Base-by-base conservation (phyloP, 345 rosid species). In the Hibiscus syriacus region DNA sequence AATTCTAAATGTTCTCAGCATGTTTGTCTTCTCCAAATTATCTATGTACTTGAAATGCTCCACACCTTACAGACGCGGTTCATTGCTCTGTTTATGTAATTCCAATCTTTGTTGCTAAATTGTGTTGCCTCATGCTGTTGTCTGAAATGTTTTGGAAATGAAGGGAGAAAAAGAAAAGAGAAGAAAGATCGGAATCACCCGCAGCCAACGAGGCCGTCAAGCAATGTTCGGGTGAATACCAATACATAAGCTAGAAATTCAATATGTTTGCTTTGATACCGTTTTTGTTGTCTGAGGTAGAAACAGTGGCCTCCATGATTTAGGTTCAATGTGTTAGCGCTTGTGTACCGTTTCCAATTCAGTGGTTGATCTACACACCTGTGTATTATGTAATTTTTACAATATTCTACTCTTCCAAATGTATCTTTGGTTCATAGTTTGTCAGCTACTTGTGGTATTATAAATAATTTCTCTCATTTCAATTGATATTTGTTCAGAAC, bases 101-200 rank as follows among this genome's bases (percentile, higher is more conserved):
- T 29, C 10, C 23, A 4, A 3, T 34, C 26, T 32, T 34, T 58
- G 43, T 17, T 34, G 43, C 14, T 58, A 22, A 9, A 39, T 13
- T 39, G 3, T 55, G 45, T 12, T 38, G 14, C 49, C 12, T 3
- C 2, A 57, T 71, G 39, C 20, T 49, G 30, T 36, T 55, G 39
- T 29, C 39, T 46, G 23, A 30, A 27, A 20, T 20, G 67, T 12
- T 43, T 71, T 17, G 26, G 70, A 49, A 25, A 73, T 77, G 38
- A 87, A 94, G 96, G 90, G 99, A 94, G 81, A 94, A 91, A 89
- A 94, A 85, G 82, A 91, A 94, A 74, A 82, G 57, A 73, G 93
- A 83, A 75, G 97, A 91, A 74, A 76, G 95, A 74, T 63, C 84
- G 3, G 90, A 78, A 72, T 79, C 97, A 11, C 92, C 86, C 73